Evolutionary conservation across 768 basidiomycete genomes (phyloP), one percentile per base, ranked within the genome.

Genomic region (Rhizopogon rudus): DNA sequence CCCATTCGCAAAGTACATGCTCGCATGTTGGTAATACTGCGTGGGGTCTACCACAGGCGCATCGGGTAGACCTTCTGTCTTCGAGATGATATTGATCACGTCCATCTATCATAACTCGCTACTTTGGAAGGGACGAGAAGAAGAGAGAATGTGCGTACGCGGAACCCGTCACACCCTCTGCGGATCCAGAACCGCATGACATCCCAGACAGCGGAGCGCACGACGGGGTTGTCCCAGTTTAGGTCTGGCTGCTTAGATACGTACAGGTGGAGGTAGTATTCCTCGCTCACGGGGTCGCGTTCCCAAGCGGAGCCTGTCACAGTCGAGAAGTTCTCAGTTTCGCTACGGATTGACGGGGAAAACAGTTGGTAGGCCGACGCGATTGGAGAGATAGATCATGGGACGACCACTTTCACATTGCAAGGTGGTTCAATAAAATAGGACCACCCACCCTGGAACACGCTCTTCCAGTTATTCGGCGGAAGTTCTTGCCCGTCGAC

Each of bases 191-290:
- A 90, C 42, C 70, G 68, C 86, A 90, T 86, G 44, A 83, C 63
- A 35, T 84, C 81, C 69, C 76, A 84, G 1, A 87, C 75, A 7
- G 83, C 80, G 54, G 77, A 72, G 6, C 83, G 73, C 1, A 86
- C 80, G 6, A 77, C 76, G 0, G 78, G 76, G 59, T 88, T 86
- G 50, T 88, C 85, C 87, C 86, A 90, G 64, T 91, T 89, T 14
- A 90, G 67, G 63, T 90, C 89, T 0, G 87, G 88, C 70, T 88
- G 87, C 62, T 87, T 79, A 8, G 74, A 63, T 52, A 80, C 71
- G 68, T 81, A 91, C 1, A 88, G 61, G 67, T 89, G 87, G 53
- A 89, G 79, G 65, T 88, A 88, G 59, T 86, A 90, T 68, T 90
- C 86, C 17, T 81, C 71, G 3, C 84, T 85, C 10, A 60, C 61